phyloP scores from a whole-genome alignment of 371 early-diverging fungal species.

The Mortierella sp. region DNA sequence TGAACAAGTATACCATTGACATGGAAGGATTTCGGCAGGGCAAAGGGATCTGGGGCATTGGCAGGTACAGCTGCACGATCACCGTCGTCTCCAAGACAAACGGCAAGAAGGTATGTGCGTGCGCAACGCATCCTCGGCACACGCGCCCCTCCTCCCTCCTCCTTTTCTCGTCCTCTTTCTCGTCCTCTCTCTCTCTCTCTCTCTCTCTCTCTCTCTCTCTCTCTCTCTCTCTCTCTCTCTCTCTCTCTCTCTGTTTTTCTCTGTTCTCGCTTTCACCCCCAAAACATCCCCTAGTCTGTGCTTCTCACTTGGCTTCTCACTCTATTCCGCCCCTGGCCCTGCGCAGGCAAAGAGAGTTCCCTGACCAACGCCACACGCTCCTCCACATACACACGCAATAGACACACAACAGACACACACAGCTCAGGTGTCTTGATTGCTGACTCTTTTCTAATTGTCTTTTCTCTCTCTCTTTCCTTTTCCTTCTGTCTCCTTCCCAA shows the following conservation, averaged over 20 bases:
- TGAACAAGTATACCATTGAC: constrained; percentile 49
- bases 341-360: neutral
- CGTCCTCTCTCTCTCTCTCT: neutral
- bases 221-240: neutral
- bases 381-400: neutral
- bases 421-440: neutral
- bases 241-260: neutral
- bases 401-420: neutral
- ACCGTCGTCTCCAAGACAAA: constrained; percentile 35
- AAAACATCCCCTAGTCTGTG: constrained; percentile 1
- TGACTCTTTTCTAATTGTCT: neutral
- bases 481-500: neutral
- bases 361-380: neutral
- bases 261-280: neutral
- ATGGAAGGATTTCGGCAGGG: constrained; percentile 46
- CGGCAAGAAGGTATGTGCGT: constrained; percentile 44
- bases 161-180: neutral
- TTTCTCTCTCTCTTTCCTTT: neutral
- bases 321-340: neutral
- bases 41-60: constrained; percentile 49
- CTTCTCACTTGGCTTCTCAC: neutral
- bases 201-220: neutral
- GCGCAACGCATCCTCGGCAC: constrained; percentile 1
- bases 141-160: neutral
- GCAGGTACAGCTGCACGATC: constrained; percentile 46